A percentile compares a stretch with the other conserved stretches of the same genome.
phyloP scores from a whole-genome alignment of 2,329 filamentous ascomycete genomes.

The Chlorencoelia australis region DNA sequence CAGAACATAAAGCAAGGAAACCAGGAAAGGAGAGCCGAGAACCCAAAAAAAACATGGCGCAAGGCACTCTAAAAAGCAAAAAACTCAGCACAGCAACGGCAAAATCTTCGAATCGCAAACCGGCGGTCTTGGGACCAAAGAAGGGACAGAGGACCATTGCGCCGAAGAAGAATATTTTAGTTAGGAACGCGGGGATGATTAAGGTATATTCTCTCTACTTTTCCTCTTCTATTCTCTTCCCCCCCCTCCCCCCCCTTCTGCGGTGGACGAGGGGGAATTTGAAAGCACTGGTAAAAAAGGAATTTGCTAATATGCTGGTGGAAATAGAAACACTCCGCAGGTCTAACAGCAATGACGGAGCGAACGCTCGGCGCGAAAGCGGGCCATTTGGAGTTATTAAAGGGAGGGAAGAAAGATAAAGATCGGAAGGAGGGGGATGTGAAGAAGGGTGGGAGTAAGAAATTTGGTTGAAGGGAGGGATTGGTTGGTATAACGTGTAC shows the following conservation, averaged over 20 bases:
- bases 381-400: conserved; percentile 59
- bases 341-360: conserved; percentile 57
- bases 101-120: conserved; percentile 19
- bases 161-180: conserved; percentile 52
- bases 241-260: conserved; percentile 1
- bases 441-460: conserved; percentile 27
- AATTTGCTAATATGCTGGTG: not conserved
- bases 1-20: not conserved
- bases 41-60: conserved; percentile 20
- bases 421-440: conserved; percentile 29
- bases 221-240: not conserved
- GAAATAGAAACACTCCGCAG: conserved; percentile 47
- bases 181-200: conserved; percentile 51
- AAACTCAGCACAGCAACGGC: conserved; percentile 22
- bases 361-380: conserved; percentile 54
- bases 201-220: conserved; percentile 35
- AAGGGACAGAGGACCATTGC: conserved; percentile 53
- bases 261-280: conserved; percentile 1
- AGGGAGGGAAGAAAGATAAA: conserved; percentile 53
- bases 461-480: conserved; percentile 23
- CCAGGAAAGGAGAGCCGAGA: not conserved
- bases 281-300: conserved; percentile 1
- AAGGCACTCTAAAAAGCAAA: conserved; percentile 25
- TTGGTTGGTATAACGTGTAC: too few relatives aligned
- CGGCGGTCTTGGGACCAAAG: conserved; percentile 37